Evolutionary conservation across 2,329 filamentous ascomycete species (phyloP).

Genomic region (Penicillium sp.): DNA sequence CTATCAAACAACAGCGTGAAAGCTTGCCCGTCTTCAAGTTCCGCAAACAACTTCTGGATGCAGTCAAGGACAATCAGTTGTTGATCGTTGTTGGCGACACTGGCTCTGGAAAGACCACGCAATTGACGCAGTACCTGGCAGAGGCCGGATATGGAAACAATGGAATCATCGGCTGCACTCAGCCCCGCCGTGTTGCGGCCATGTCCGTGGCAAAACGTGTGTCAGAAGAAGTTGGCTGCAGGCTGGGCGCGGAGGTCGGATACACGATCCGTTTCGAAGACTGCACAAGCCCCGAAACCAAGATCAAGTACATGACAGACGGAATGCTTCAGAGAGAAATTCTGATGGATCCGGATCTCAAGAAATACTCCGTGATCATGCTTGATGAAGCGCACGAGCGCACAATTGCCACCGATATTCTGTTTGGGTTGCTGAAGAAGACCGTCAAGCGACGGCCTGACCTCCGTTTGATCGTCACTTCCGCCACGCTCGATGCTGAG

Average conservation of each 20-base stretch:
- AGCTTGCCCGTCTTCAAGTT: conserved; percentile 87
- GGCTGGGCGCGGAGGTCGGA: conserved; percentile 87
- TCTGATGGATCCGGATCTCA: conserved; percentile 84
- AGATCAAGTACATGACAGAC: conserved; percentile 99
- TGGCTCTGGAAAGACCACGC: conserved; percentile 95
- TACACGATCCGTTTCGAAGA: conserved; percentile 99
- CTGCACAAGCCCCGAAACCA: conserved; percentile 80
- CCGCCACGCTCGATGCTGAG: conserved; percentile 92
- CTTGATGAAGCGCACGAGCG: conserved; percentile 97
- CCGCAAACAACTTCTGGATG: conserved; percentile 81
- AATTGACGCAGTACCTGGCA: conserved; percentile 91
- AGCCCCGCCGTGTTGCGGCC: conserved; percentile 93
- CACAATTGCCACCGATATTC: conserved; percentile 91
- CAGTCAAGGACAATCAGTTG: conserved; percentile 83
- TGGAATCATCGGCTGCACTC: conserved; percentile 92
- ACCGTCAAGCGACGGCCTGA: conserved; percentile 82
- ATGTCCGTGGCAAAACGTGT: conserved; percentile 98
- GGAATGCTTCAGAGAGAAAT: conserved; percentile 97
- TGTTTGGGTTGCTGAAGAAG: conserved; percentile 94
- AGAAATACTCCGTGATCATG: conserved; percentile 94
- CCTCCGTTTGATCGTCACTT: conserved; percentile 93
- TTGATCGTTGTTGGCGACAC: conserved; percentile 97
- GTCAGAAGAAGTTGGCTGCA: conserved; percentile 89
- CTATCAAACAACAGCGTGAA: conserved; percentile 93
- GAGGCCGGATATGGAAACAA: conserved; percentile 86